Evolutionary conservation across 345 rosid species (phyloP), one percentile per base, ranked within the genome.

Genomic region (Garcia nutans): DNA sequence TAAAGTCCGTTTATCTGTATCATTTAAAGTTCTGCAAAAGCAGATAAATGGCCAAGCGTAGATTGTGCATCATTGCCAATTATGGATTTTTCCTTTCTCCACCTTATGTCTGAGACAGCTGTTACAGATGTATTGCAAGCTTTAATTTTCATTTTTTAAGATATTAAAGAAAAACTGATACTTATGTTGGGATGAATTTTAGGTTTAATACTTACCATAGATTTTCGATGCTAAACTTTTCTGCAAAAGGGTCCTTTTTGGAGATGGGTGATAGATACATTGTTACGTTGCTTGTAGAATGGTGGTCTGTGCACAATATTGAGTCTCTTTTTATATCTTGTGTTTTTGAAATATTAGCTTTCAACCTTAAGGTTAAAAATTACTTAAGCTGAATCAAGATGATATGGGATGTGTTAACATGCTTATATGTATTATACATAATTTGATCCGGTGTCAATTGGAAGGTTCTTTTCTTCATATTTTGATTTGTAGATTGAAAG

Each of bases 401-500:
- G 33, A 11, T 24, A 60, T 60, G 6, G 64, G 0, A 24, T 59
- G 31, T 59, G 26, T 3, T 13, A 50, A 59, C 63, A 5, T 23
- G 31, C 31, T 11, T 17, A 3, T 15, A 54, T 54, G 3, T 3
- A 6, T 16, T 54, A 17, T 10, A 17, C 58, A 17, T 54, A 17
- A 54, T 54, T 54, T 17, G 19, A 16, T 54, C 58, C 17, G 58
- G 16, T 54, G 6, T 54, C 71, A 68, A 44, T 19, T 72, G 0
- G 20, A 12, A 49, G 24, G 22, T 11, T 57, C 42, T 58, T 41
- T 23, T 26, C 31, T 62, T 33, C 49, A 26, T 62, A 64, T 66
- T 87, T 65, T 77, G 50, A 70, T 79, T 41, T 85, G 85, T 81
- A 96, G 99, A 74, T 79, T 76, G 97, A 96, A 85, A 96, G 99